Evolutionary conservation across 208 protist species (phyloP).

Genomic region (Crithidia sp.): DNA sequence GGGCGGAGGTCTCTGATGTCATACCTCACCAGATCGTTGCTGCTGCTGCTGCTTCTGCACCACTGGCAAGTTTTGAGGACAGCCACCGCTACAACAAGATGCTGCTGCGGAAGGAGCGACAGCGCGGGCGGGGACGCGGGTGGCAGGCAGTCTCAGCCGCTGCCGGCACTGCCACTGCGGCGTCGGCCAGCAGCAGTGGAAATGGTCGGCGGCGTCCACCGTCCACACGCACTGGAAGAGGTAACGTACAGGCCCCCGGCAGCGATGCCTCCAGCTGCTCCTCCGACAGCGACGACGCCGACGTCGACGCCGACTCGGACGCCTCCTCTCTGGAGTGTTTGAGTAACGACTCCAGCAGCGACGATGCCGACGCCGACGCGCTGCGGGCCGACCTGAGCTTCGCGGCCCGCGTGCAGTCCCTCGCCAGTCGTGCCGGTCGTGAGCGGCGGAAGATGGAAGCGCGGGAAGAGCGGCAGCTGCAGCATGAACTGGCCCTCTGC

Average conservation of each 20-base stretch:
- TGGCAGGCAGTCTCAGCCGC: conserved; percentile 8
- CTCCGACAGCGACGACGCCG: conserved; percentile 7
- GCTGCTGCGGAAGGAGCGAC: conserved; percentile 52
- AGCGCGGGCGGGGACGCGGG: conserved; percentile 22
- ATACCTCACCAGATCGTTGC: no score
- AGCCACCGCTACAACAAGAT: conserved; percentile 62
- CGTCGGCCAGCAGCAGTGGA: no score
- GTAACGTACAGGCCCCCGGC: conserved; percentile 3
- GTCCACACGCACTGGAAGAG: no score
- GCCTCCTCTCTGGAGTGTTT: conserved; percentile 30
- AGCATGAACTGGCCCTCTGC: conserved; percentile 19
- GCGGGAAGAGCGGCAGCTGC: conserved; percentile 27
- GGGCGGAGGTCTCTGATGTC: no score
- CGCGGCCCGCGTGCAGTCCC: conserved; percentile 37
- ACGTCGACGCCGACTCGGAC: conserved; percentile 2
- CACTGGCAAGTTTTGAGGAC: background rate
- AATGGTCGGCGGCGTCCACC: background rate
- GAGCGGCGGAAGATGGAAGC: conserved; percentile 38
- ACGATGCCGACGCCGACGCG: conserved; percentile 11
- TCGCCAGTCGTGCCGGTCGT: conserved; percentile 33
- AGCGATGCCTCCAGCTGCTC: conserved; percentile 8
- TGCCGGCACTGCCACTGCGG: background rate
- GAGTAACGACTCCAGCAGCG: conserved; percentile 22
- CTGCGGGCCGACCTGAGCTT: conserved; percentile 19
- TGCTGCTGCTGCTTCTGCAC: no score